phyloP scores from a whole-genome alignment of 1,284 basidiomycete species.

The Apiotrichum domesticum region DNA sequence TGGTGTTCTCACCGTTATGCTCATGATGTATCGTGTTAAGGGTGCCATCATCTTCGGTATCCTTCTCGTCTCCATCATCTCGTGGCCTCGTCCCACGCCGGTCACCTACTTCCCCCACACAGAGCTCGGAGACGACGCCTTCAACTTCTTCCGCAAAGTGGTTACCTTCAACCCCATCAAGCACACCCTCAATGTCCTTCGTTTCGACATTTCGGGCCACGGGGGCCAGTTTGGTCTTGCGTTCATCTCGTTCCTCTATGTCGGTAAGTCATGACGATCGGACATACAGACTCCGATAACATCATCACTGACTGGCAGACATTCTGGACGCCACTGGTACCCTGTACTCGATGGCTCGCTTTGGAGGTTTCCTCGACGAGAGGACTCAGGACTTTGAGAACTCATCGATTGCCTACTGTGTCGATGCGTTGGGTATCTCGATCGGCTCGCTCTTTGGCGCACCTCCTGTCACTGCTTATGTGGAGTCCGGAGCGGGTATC shows the following conservation, averaged over 20 bases:
- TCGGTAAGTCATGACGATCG: conserved; percentile 45
- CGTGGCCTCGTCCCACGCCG: conserved; percentile 73
- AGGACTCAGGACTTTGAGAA: conserved; percentile 82
- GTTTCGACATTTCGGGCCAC: conserved; percentile 13
- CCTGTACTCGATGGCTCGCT: conserved; percentile 84
- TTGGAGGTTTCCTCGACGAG: conserved; percentile 79
- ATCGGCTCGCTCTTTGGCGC: conserved; percentile 60
- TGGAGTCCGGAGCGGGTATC: conserved; percentile 49
- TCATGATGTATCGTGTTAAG: conserved; percentile 80
- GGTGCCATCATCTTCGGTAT: conserved; percentile 54
- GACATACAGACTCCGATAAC: too few relatives aligned
- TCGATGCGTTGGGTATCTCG: conserved; percentile 45
- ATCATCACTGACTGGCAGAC: not conserved
- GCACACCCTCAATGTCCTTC: conserved; percentile 14
- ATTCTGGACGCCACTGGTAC: conserved; percentile 68
- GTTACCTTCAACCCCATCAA: conserved; percentile 46
- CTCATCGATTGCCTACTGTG: conserved; percentile 75
- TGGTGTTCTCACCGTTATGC: conserved; percentile 69
- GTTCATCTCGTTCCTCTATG: conserved; percentile 65
- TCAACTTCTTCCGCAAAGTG: conserved; percentile 81
- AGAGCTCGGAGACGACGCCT: conserved; percentile 60
- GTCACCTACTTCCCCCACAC: conserved; percentile 81
- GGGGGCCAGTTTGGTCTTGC: conserved; percentile 15
- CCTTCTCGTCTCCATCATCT: conserved; percentile 76
- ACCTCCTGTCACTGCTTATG: conserved; percentile 81